phyloP scores from a whole-genome alignment of 257 asterid genomes.

The Solanum chiquidenum region DNA sequence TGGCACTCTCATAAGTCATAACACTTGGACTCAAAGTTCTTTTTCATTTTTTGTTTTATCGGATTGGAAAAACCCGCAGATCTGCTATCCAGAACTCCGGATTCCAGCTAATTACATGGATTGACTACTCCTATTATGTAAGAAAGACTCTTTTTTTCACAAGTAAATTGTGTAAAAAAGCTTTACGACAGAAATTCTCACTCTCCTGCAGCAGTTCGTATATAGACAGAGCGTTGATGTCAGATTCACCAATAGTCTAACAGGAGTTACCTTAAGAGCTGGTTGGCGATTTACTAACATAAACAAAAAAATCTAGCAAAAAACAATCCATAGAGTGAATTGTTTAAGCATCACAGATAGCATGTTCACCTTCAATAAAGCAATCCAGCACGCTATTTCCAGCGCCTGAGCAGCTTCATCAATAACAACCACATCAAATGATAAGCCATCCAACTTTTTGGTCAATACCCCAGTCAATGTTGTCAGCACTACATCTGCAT shows the following conservation, averaged over 20 bases:
- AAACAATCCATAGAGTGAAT: background rate
- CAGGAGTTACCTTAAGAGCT: background rate
- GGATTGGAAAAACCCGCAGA: background rate
- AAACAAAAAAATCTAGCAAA: background rate
- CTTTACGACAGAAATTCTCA: background rate
- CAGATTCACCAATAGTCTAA: background rate
- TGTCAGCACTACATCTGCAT: conserved; percentile 75
- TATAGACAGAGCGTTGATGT: background rate
- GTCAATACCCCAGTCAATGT: conserved; percentile 90
- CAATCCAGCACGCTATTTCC: conserved; percentile 98
- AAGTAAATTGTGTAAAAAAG: background rate
- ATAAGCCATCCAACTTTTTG: conserved; percentile 53
- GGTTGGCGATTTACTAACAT: background rate
- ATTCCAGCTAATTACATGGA: background rate
- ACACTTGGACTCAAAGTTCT: background rate
- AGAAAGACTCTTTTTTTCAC: background rate
- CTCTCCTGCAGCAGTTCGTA: background rate
- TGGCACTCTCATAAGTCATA: background rate
- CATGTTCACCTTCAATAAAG: conserved; percentile 71
- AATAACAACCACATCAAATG: conserved; percentile 83
- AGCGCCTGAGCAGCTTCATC: conserved; percentile 99
- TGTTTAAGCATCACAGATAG: background rate
- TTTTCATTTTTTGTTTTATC: background rate
- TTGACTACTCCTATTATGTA: background rate
- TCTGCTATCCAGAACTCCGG: background rate